A percentile compares a stretch with the other conserved stretches of the same genome.
Evolutionary conservation across 805 yeast species (phyloP).

Genomic region (Metschnikowia noctiluminum): DNA sequence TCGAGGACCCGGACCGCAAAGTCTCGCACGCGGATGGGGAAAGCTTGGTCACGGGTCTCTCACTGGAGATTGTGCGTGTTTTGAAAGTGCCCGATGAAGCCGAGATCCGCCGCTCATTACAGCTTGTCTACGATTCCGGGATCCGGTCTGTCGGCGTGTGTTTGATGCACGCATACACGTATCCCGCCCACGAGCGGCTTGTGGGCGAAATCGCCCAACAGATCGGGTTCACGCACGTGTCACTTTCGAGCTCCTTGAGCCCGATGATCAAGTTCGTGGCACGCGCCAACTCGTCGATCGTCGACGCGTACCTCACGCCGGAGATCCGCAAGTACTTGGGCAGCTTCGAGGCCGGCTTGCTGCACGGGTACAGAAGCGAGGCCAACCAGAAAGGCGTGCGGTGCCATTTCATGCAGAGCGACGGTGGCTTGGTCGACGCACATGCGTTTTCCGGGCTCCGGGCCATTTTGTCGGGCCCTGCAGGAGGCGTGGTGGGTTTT

Average conservation of each 20-base stretch:
- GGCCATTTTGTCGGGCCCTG: slow-evolving; percentile 93
- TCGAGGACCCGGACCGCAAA: slow-evolving; percentile 13
- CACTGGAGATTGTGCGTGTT: slow-evolving; percentile 33
- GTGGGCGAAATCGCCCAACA: slow-evolving; percentile 34
- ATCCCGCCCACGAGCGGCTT: slow-evolving; percentile 34
- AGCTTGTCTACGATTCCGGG: slow-evolving; percentile 21
- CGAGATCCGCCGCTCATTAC: slow-evolving; percentile 23
- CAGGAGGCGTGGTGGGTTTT: slow-evolving; percentile 96
- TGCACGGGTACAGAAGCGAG: slow-evolving; percentile 30
- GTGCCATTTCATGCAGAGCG: slow-evolving; percentile 91
- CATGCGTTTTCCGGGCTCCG: slow-evolving; percentile 78
- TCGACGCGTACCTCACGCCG: slow-evolving; percentile 43
- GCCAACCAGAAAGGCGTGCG: slow-evolving; percentile 41
- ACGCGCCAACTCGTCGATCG: slow-evolving; percentile 41
- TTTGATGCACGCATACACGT: slow-evolving; percentile 40
- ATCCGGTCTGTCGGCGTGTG: slow-evolving; percentile 30
- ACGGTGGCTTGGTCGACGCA: slow-evolving; percentile 91
- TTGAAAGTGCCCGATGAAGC: slow-evolving; percentile 30
- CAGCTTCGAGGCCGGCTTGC: slow-evolving; percentile 39
- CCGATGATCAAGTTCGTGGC: slow-evolving; percentile 45
- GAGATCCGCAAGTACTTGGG: slow-evolving; percentile 33
- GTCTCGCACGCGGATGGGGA: slow-evolving; percentile 21
- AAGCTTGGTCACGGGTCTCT: slow-evolving; percentile 34
- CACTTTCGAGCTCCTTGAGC: slow-evolving; percentile 38
- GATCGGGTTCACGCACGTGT: slow-evolving; percentile 36